A percentile compares a stretch with the other conserved stretches of the same genome.
Conservation (phyloP, 1,139 yeast genomes). For the Debaryomycetaceae sp. region DNA sequence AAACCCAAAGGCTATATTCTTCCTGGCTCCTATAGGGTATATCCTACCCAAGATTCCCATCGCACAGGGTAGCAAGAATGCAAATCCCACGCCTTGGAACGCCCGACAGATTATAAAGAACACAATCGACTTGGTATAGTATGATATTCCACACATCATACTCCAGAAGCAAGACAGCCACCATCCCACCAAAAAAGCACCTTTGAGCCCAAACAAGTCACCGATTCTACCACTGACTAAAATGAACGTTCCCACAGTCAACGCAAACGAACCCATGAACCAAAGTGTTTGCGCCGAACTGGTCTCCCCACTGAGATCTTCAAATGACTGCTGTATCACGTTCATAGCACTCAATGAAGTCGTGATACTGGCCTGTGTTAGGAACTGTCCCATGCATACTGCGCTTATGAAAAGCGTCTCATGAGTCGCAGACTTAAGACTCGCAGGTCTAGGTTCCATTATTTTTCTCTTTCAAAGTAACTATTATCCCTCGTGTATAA, state of each 20-base stretch:
- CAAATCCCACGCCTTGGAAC: conserved; percentile 54
- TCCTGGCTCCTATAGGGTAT: conserved; percentile 45
- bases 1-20: conserved; percentile 48
- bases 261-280: conserved; percentile 57
- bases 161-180: conserved; percentile 42
- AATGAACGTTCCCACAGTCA: conserved; percentile 54
- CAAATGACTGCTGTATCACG: conserved; percentile 28
- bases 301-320: conserved; percentile 8
- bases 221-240: conserved; percentile 51
- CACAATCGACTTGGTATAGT: conserved; percentile 38
- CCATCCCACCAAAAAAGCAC: conserved; percentile 42
- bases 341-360: conserved; percentile 42
- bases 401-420: conserved; percentile 28
- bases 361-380: conserved; percentile 37
- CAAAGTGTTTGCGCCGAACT: conserved; percentile 37
- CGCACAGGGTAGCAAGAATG: conserved; percentile 50
- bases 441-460: conserved; percentile 8
- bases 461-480: not conserved
- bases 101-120: conserved; percentile 53
- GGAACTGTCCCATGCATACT: conserved; percentile 38
- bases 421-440: conserved; percentile 17
- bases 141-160: conserved; percentile 45
- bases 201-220: conserved; percentile 50
- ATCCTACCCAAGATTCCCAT: conserved; percentile 49
- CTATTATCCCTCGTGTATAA: no score